phyloP scores from a whole-genome alignment of 352 stramenopile species.

The Aphanomyces astaci region DNA sequence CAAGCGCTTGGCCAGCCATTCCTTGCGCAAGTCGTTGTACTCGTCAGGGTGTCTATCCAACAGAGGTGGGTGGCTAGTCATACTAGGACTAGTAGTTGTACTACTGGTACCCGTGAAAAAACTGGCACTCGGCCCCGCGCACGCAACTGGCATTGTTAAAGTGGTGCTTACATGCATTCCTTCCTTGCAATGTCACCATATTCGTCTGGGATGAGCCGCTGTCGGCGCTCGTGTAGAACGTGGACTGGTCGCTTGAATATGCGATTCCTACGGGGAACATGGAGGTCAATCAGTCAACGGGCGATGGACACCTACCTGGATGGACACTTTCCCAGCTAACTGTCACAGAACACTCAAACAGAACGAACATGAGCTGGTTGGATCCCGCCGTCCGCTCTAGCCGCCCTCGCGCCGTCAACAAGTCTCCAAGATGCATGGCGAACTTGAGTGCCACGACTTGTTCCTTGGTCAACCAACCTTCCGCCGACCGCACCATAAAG shows the following conservation, averaged over 20 bases:
- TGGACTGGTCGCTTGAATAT: neutral
- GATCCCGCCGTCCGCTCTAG: conserved; percentile 34
- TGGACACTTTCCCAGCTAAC: conserved; percentile 47
- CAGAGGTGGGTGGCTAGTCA: no score
- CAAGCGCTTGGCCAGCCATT: conserved; percentile 57
- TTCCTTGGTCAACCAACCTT: conserved; percentile 50
- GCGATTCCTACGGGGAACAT: conserved; percentile 17
- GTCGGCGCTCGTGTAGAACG: neutral
- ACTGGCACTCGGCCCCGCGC: conserved; percentile 52
- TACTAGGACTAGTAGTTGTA: no score
- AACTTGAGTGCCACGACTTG: conserved; percentile 57
- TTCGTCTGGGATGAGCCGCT: conserved; percentile 1
- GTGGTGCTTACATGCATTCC: conserved; percentile 67
- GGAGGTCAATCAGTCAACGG: conserved; percentile 30
- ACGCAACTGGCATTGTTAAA: conserved; percentile 75
- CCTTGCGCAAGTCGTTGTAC: conserved; percentile 39
- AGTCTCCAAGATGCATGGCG: conserved; percentile 53
- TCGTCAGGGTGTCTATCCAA: conserved; percentile 25
- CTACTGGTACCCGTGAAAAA: conserved; percentile 40
- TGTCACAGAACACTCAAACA: conserved; percentile 34
- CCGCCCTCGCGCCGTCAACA: conserved; percentile 53
- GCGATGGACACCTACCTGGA: conserved; percentile 25
- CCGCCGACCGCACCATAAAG: conserved; percentile 24
- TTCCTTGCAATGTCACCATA: conserved; percentile 23
- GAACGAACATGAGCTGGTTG: conserved; percentile 37